These are phyloP conservation scores for Sindora glabra DNA, from an alignment of 306 rosid species.

Conservation along the genomic window DNA sequence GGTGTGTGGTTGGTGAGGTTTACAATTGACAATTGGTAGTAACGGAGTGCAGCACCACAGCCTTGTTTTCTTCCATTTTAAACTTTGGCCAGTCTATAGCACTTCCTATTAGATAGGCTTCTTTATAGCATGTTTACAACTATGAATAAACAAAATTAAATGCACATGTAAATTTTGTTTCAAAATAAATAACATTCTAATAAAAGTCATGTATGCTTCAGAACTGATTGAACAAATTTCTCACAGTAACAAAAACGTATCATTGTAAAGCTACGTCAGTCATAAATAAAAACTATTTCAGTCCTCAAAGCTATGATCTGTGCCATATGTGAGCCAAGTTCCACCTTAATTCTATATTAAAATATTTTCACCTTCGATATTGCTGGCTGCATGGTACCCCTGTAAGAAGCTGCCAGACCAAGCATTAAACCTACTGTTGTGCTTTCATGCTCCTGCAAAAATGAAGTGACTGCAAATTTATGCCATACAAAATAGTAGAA, in stretches of 20 bases:
- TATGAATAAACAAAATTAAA: too few relatives aligned
- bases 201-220: too few relatives aligned
- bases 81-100: too few relatives aligned
- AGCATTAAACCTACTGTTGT: constrained; percentile 92
- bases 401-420: constrained; percentile 90
- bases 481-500: constrained; percentile 14
- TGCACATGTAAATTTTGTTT: too few relatives aligned
- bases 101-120: too few relatives aligned
- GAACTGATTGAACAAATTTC: neutral
- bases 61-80: too few relatives aligned
- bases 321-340: neutral
- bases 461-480: constrained; percentile 18
- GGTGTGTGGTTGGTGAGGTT: too few relatives aligned
- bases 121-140: too few relatives aligned
- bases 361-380: constrained; percentile 64
- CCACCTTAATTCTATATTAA: neutral
- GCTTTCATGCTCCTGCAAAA: constrained; percentile 81
- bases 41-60: too few relatives aligned
- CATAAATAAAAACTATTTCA: constrained; percentile 3
- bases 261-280: neutral
- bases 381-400: constrained; percentile 92
- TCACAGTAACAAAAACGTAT: too few relatives aligned
- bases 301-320: constrained; percentile 5
- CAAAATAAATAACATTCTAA: too few relatives aligned
- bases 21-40: too few relatives aligned